Base-by-base conservation (phyloP, 1,139 yeast genomes). In the Hansenula sp. region DNA sequence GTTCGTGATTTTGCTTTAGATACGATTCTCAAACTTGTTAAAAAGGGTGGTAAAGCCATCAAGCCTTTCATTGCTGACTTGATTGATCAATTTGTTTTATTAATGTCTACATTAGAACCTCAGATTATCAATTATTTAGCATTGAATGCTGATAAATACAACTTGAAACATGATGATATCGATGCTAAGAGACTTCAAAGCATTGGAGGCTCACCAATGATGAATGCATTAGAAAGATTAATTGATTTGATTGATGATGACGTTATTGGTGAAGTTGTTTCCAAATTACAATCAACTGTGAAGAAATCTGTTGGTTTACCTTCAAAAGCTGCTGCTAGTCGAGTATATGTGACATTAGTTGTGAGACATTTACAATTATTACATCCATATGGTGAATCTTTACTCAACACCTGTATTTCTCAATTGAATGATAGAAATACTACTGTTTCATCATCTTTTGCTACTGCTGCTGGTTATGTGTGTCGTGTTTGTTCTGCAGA, bases 61-160 rank as follows among this genome's bases (percentile, higher is more conserved):
- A 77, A 71, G 49, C 80, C 85, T 1, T 87, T 80, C 59, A 77
- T 86, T 30, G 84, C 95, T 0, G 68, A 68, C 3, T 69, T 92
- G 38, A 68, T 88, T 17, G 83, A 79, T 36, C 87, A 87, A 42
- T 72, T 92, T 51, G 68, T 86, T 16, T 64, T 73, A 9, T 64
- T 88, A 47, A 79, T 92, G 79, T 86, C 97, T 0, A 83, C 95
- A 0, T 67, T 92, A 37, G 98, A 92, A 55, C 97, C 97, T 0
- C 96, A 90, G 57, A 80, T 86, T 3, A 76, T 88, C 50, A 90
- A 92, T 57, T 92, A 89, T 53, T 65, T 92, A 45, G 79, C 94
- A 0, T 69, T 92, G 48, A 90, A 92, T 64, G 96, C 97, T 0
- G 90, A 82, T 45, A 92, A 89, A 59, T 88, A 83, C 56, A 88